These are phyloP conservation scores for Scopulariopsis brevicaulis DNA, from an alignment of 2,329 filamentous ascomycete species.

Conservation along the genomic window DNA sequence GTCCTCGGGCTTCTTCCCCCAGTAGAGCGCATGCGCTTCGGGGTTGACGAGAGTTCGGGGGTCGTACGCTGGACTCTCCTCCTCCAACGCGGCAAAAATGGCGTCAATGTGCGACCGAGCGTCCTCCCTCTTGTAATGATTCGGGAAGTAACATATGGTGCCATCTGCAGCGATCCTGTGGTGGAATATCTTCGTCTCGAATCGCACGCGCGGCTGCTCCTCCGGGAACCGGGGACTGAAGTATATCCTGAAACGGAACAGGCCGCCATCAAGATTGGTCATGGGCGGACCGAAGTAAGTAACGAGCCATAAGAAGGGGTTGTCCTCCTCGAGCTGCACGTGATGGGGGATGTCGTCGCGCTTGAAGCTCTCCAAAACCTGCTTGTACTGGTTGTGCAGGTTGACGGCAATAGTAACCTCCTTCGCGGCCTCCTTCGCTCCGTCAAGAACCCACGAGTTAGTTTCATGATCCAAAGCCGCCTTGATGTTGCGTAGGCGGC, in stretches of 20 bases:
- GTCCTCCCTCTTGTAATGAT: conserved; percentile 53
- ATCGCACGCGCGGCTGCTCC: conserved; percentile 73
- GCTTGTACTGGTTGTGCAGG: conserved; percentile 73
- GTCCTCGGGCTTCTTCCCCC: conserved; percentile 61
- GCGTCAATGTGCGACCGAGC: conserved; percentile 74
- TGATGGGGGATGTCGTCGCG: conserved; percentile 60
- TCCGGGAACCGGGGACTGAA: conserved; percentile 81
- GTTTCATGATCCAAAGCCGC: conserved; percentile 62
- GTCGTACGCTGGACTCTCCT: conserved; percentile 80
- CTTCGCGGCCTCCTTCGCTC: conserved; percentile 46
- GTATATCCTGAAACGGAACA: conserved; percentile 70
- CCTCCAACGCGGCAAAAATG: conserved; percentile 73
- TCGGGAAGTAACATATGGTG: conserved; percentile 70
- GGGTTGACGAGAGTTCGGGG: conserved; percentile 78
- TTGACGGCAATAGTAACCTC: conserved; percentile 72
- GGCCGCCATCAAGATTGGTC: conserved; percentile 85
- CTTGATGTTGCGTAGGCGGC: conserved; percentile 58
- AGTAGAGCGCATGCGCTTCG: conserved; percentile 77
- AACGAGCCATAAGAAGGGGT: conserved; percentile 81
- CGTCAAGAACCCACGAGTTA: conserved; percentile 58
- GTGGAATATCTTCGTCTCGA: conserved; percentile 78
- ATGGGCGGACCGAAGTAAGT: conserved; percentile 87
- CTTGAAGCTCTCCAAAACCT: conserved; percentile 67
- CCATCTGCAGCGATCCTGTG: conserved; percentile 74
- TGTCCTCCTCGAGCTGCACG: conserved; percentile 64